Base-by-base conservation (phyloP, 2,329 filamentous ascomycete genomes). In the Pezizomycotina sp. region DNA sequence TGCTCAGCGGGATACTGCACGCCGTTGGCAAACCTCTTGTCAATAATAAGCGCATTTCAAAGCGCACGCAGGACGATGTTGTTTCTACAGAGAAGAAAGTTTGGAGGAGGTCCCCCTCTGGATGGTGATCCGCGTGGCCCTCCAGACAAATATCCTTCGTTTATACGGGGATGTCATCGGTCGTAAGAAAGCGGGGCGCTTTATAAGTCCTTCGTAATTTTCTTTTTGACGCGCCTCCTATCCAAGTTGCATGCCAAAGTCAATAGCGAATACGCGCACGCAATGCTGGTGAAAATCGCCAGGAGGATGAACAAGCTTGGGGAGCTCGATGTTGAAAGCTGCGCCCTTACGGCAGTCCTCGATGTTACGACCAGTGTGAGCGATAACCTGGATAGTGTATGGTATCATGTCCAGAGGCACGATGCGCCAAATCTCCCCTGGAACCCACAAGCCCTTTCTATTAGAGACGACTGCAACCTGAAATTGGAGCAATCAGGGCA, bases 51-150 rank as follows among this genome's bases (percentile, higher is more conserved):
- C 52, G 55, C 0, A 56, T 72, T n/a, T 53, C 44, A 27, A 74
- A 73, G 39, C 56, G 63, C 19, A 66, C 63, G 1, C 61, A 65
- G 2, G 67, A 73, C 24, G 68, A 73, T 9, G 59, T 70, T 1
- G 37, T 66, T 6, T 70, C 58, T 55, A 40, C 47, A 2, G 29
- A 52, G 35, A 38, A 41, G 9, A 42, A 41, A 1, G 26, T 34
- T 1, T 72, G 68, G 68, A 55, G 61, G 7, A 52, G 63, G 27
- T 71, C 67, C 8, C 56, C 0, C 39, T 65, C 0, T 74, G 68
- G 68, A 54, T 74, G 1, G 53, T 71, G 0, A 36, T 73, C 2
- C 63, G 69, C 1, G 65, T 70, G 1, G 50, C 58, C 0, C 42
- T 70, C 2, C 66, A 72, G 33, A 50, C 55, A 10, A 36, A 47